Base-by-base conservation (phyloP, 2,329 filamentous ascomycete genomes). In the Penicillium oxalicum region DNA sequence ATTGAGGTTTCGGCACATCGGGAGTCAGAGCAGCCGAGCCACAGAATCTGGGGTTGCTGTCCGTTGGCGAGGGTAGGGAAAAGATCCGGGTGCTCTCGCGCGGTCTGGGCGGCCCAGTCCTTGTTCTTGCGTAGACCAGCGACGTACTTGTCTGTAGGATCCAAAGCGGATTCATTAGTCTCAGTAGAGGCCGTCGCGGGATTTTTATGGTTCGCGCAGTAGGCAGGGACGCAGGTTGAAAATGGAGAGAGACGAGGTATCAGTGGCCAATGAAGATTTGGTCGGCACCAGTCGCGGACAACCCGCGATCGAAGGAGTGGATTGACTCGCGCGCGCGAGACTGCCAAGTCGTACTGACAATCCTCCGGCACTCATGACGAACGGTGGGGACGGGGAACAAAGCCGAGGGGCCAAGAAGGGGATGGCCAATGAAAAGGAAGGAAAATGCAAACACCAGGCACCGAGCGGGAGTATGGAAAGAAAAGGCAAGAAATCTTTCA, bases 1-100 rank as follows among this genome's bases (percentile, higher is more conserved):
- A 95, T 79, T 42, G 84, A 89, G 4, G 87, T 91, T 70, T 93
- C 89, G 1, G 89, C 88, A 58, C 88, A 84, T 55, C 89, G 86
- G 35, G 84, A 88, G 74, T 94, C 89, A 61, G 87, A 87, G 73
- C 89, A 95, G 51, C 89, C 89, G 57, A 94, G 80, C 88, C 88
- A 94, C 50, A 94, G 70, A 46, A 80, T 78, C 57, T 77, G 70
- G 4, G 77, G 76, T 1, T 77, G 70, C 68, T 91, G 87, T 54
- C 85, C 84, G 52, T 75, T 74, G 27, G 84, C 81, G 44, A 88
- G 76, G 50, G 77, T 80, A 40, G 79, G 73, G 72, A 91, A 89
- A 72, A 88, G 84, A 12, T 81, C 74, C 1, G 87, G 86, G 55
- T 90, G 81, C 60, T 82, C 76, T 54, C 81, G 75, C 43, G 77